Percentiles rank a stretch among this genome's conserved stretches.
Conservation (phyloP, 1,284 basidiomycete species). For the Nidula niveotomentosa region DNA sequence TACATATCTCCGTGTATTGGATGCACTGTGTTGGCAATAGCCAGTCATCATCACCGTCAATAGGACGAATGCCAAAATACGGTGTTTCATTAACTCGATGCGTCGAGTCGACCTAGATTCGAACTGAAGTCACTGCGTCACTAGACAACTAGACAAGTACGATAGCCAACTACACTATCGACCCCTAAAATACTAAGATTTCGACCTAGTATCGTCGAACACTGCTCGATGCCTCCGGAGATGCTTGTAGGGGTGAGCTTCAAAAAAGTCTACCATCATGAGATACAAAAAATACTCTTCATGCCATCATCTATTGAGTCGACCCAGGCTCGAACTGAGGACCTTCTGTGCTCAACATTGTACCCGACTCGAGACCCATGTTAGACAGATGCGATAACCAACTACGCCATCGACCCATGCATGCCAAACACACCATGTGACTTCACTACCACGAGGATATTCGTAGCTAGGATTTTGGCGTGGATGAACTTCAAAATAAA, state of each 20-base stretch:
- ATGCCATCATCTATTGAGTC: too few species aligned
- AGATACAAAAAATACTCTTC: too few species aligned
- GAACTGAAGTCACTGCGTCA: neutral
- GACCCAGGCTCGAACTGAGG: neutral
- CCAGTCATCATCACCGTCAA: neutral
- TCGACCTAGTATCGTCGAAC: too few species aligned
- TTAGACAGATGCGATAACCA: conserved; percentile 79
- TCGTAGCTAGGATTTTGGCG: too few species aligned
- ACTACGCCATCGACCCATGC: conserved; percentile 60
- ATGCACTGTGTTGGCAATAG: too few species aligned
- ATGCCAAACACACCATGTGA: too few species aligned
- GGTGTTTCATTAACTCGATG: neutral
- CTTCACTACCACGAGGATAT: too few species aligned
- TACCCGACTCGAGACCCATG: conserved; percentile 18
- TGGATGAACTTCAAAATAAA: too few species aligned
- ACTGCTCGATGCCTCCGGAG: too few species aligned
- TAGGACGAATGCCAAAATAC: neutral
- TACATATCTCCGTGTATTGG: too few species aligned
- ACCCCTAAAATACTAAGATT: conserved; percentile 14
- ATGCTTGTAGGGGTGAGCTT: too few species aligned
- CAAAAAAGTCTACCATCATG: too few species aligned
- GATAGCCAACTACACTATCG: conserved; percentile 77
- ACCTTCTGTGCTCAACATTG: neutral
- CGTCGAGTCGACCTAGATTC: neutral
- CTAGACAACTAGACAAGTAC: conserved; percentile 70